These are phyloP conservation scores for Stagonosporopsis tanaceti DNA, from an alignment of 2,329 filamentous ascomycete species.

Conservation along the genomic window DNA sequence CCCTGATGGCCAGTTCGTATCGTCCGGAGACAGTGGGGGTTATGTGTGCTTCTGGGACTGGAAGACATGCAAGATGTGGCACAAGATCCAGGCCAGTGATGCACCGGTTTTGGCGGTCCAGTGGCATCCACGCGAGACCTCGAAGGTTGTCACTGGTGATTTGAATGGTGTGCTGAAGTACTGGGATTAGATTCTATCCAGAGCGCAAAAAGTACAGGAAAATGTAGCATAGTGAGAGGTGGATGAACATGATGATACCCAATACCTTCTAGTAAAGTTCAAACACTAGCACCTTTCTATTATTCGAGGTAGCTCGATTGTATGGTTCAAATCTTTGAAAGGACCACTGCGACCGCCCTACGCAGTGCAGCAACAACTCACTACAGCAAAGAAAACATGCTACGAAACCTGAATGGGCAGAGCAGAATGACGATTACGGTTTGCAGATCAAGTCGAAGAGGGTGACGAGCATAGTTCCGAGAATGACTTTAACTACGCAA, in stretches of 20 bases:
- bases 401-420: neutral
- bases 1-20: conserved; percentile 91
- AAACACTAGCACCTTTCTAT: neutral
- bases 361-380: neutral
- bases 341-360: neutral
- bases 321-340: neutral
- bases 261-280: neutral
- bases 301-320: neutral
- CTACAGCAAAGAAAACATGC: neutral
- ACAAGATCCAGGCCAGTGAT: conserved; percentile 89
- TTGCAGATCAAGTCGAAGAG: neutral
- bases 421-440: no score
- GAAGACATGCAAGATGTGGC: conserved; percentile 99
- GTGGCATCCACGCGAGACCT: conserved; percentile 98
- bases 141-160: conserved; percentile 90
- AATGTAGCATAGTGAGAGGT: neutral
- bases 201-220: neutral
- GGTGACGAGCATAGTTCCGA: neutral
- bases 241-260: conserved; percentile 6
- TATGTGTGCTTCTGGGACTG: conserved; percentile 98
- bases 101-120: conserved; percentile 84
- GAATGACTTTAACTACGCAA: neutral
- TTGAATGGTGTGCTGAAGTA: conserved; percentile 88
- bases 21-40: conserved; percentile 84
- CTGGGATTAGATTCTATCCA: conserved; percentile 73